Base-by-base conservation (phyloP, 2,329 filamentous ascomycete genomes). In the Juglanconis juglandina region DNA sequence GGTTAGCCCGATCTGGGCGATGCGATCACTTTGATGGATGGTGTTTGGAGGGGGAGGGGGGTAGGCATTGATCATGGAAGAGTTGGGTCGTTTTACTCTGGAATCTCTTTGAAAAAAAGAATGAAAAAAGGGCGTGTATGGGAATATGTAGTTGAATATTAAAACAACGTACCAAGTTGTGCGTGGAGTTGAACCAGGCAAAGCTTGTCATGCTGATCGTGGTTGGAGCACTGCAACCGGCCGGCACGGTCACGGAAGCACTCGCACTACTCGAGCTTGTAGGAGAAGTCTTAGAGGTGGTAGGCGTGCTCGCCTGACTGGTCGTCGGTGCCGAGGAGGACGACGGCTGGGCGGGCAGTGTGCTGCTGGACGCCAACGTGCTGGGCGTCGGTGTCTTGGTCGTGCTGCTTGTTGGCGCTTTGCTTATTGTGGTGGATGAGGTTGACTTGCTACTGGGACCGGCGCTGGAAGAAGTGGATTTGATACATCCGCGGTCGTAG, bases 161-260 rank as follows among this genome's bases (percentile, higher is more conserved):
- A 24, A 24, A 24, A 24, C 24, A 24, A 32, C 46, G 24, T 32
- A 48, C 46, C 39, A 61, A 33, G 11, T 61, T 61, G 49, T 61
- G 59, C 10, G 59, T 57, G 1, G 59, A 61, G 44, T 61, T 61
- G 59, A 61, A 61, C 59, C 59, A 61, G 17, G 7, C 42, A 35
- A 58, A 61, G 35, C 41, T 39, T 7, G 49, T 58, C 33, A 61
- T 48, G 30, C 41, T 57, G 6, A 58, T 3, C 4, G 46, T 5
- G 10, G 9, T 10, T 3, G 46, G 46, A 32, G 8, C 24, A 48
- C 24, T 51, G 34, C 48, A 51, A 37, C 48, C 48, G 11, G 48
- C 48, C 48, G 48, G 48, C 6, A 51, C 9, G 13, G 32, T 51
- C 9, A 51, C 48, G 32, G 48, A 35, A 9, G 24, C 48, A 17